Evolutionary conservation across 1,284 basidiomycete species (phyloP), one percentile per base, ranked within the genome.

Genomic region (Paramarasmius palmivorus): DNA sequence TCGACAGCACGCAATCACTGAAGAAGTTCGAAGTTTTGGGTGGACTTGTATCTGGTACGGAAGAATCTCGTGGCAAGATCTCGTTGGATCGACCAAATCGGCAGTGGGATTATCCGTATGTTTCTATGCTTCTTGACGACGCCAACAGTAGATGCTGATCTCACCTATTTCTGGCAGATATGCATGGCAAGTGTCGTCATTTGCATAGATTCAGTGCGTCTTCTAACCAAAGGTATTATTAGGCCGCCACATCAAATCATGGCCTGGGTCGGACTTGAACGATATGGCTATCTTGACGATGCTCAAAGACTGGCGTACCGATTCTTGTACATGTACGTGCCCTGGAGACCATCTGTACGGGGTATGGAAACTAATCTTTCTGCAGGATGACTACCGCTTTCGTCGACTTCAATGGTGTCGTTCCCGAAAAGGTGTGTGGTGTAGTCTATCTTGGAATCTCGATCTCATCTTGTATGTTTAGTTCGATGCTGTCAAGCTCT

Each of bases 161-260:
- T 2, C 19, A n/a, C 20, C 38, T 10, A 15, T 37, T 52, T 52
- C 46, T 47, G 46, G 10, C 59, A 87, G 85, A 59, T 88, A 88
- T 63, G 86, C 86, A 59, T 88, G 84, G 77, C 80, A 63, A 54
- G 73, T 60, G 22, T 53, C 52, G 22, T n/a, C n/a, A 42, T 32
- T 26, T 40, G 15, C 51, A 20, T n/a, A n/a, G n/a, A 41, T 22
- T 5, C 15, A 23, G 19, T 35, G 34, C 25, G 32, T 46, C 6
- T 23, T 36, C 25, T 40, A 29, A 56, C 57, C 42, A 57, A 57
- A 42, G 25, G 36, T 48, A 32, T 41, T 40, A 49, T 52, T n/a
- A 91, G 93, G 97, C 93, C 95, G 22, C 96, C 96, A 45, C 94
- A 97, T 71, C 94, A 95, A 69, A 95, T 96, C 66, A 94, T 97